Base-by-base conservation (phyloP, 257 asterid species). In the Dorcoceras hygrometricum region DNA sequence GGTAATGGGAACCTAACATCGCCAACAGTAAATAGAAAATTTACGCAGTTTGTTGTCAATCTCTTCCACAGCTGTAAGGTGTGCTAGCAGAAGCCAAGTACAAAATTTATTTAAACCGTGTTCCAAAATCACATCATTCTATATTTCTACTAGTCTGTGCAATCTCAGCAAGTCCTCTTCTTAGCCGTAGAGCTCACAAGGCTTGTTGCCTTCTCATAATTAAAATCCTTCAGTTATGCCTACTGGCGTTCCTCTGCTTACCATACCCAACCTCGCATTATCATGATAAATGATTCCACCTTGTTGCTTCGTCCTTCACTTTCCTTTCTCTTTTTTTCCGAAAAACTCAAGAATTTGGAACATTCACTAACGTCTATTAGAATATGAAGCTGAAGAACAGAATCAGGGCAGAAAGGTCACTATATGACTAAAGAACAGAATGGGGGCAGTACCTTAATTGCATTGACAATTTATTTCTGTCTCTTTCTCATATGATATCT, bases 21-120 rank as follows among this genome's bases (percentile, higher is more conserved):
- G 23, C 29, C 8, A 63, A 63, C 58, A 29, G 22, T 18, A 19
- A 19, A n/a, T 34, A 29, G 25, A 59, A 18, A 16, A 53, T 36
- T 55, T 19, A 48, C 2, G 36, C 25, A 36, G 28, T 73, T 24
- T 55, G 23, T 31, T 23, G 23, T 11, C 31, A 25, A 73, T 27
- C 20, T 57, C 66, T 57, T 23, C 29, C 62, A 64, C 31, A 28
- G 48, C n/a, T 29, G 46, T n/a, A n/a, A n/a, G n/a, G n/a, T n/a
- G n/a, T n/a, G n/a, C n/a, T n/a, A n/a, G n/a, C n/a, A n/a, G n/a
- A n/a, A n/a, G 31, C 43, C 71, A 23, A 23, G 14, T 39, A 63
- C 8, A 65, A 31, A 18, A 1, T 31, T 31, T 31, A 6, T 31
- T 8, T 8, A 31, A 8, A 25, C 23, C 1, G 46, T 4, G 59